These are phyloP conservation scores for Penicillium expansum DNA, from an alignment of 2,329 filamentous ascomycete species.

Conservation along the genomic window DNA sequence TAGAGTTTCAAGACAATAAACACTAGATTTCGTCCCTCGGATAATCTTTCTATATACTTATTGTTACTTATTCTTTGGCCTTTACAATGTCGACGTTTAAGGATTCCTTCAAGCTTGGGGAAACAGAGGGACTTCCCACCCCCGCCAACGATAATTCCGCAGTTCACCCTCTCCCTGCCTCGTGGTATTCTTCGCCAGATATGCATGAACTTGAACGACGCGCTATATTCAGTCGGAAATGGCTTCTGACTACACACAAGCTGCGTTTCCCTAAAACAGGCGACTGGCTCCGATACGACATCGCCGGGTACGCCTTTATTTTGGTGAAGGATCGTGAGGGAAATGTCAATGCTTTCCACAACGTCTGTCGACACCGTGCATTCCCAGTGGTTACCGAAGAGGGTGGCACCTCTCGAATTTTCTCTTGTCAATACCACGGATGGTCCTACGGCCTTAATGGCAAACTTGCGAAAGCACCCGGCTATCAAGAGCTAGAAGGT, in stretches of 20 bases:
- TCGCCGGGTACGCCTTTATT: conserved; percentile 58
- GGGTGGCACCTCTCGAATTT: conserved; percentile 19
- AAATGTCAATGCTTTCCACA: conserved; percentile 46
- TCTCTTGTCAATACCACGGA: conserved; percentile 27
- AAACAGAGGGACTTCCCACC: background rate
- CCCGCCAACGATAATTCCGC: conserved; percentile 20
- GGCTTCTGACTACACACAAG: conserved; percentile 40
- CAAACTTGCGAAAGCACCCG: conserved; percentile 25
- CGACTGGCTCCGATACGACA: conserved; percentile 56
- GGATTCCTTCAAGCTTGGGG: background rate
- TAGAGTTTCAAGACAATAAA: background rate
- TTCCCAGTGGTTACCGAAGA: conserved; percentile 25
- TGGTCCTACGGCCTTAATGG: conserved; percentile 27
- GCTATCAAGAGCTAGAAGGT: conserved; percentile 22
- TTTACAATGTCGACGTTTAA: conserved; percentile 8
- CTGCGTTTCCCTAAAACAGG: conserved; percentile 52
- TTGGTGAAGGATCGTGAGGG: conserved; percentile 51
- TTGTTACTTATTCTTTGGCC: too few species aligned
- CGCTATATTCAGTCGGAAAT: conserved; percentile 57
- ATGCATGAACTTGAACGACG: conserved; percentile 57
- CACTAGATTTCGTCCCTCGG: background rate
- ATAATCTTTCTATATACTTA: background rate
- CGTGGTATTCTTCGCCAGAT: conserved; percentile 46
- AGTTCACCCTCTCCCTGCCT: conserved; percentile 46
- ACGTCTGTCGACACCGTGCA: conserved; percentile 25